Evolutionary conservation across 2,329 filamentous ascomycete species (phyloP), one percentile per base, ranked within the genome.

Genomic region (Raffaelea ambrosiae): DNA sequence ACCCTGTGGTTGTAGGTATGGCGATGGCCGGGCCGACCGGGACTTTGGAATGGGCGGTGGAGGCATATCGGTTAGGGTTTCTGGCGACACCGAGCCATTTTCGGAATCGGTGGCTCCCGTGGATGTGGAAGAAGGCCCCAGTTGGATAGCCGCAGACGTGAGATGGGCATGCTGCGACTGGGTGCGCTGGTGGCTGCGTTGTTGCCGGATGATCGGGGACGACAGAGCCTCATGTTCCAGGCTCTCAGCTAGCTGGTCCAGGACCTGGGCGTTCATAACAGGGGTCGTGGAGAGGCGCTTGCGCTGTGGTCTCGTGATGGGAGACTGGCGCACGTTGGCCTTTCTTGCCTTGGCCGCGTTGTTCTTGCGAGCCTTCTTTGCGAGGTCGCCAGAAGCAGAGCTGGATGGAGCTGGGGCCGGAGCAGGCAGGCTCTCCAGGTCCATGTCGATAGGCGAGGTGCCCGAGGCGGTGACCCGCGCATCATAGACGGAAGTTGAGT

Each of bases 301-400:
- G 36, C 76, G 71, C 57, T 79, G 73, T 11, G 83, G 77, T 59
- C 87, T 88, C 33, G 82, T 74, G 46, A 88, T 86, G 3, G 85
- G 84, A 13, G 84, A 88, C 62, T 86, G 82, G 56, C 81, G 78
- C 48, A 87, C 71, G 47, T 70, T 72, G 9, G 69, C 63, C 57
- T 79, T 71, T 53, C 66, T 57, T 44, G 74, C 69, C 62, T 81
- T 77, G 29, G 66, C 63, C 2, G 72, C 68, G 44, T 67, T 72
- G 56, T 61, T 77, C 66, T 72, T 79, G 45, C 74, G 69, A 26
- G 66, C 58, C 55, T 79, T 79, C 59, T 75, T 79, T 16, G 67
- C 60, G 31, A 72, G 51, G 26, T 73, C 79, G 33, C 44, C 41
- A 10, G 47, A 18, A 2, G 16, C 3, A 7, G 41, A 35, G 5